Conservation (phyloP, 129 eudicot genomes). For the sunflower (Helianthus annuus) region HanXRQr2.0-SUNRISE NC_035447.2:8355277-8355776, state of each 20-base stretch:
- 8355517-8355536: slow-evolving; percentile 85
- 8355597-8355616: slow-evolving; percentile 76
- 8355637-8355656: slow-evolving; percentile 74
- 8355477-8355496: slow-evolving; percentile 94
- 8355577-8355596: slow-evolving; percentile 74
- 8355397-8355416: slow-evolving; percentile 95
- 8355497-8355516: slow-evolving; percentile 94
- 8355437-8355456: slow-evolving; percentile 92
- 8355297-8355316: slow-evolving; percentile 81
- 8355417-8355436: slow-evolving; percentile 74
- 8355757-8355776: slow-evolving; percentile 93
- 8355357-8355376: slow-evolving; percentile 93
- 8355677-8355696: slow-evolving; percentile 76
- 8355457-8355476: slow-evolving; percentile 95
- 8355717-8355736: slow-evolving; percentile 33
- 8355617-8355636: slow-evolving; percentile 82
- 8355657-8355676: slow-evolving; percentile 85
- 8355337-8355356: slow-evolving; percentile 90
- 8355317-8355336: slow-evolving; percentile 88
- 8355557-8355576: slow-evolving; percentile 94
- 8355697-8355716: slow-evolving; percentile 62
- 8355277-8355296: slow-evolving; percentile 97
- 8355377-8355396: slow-evolving; percentile 90
- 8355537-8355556: slow-evolving; percentile 89
- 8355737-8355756: slow-evolving; percentile 36